Conservation (phyloP, 495 filamentous ascomycete genomes). For the Podospora appendiculata region DNA sequence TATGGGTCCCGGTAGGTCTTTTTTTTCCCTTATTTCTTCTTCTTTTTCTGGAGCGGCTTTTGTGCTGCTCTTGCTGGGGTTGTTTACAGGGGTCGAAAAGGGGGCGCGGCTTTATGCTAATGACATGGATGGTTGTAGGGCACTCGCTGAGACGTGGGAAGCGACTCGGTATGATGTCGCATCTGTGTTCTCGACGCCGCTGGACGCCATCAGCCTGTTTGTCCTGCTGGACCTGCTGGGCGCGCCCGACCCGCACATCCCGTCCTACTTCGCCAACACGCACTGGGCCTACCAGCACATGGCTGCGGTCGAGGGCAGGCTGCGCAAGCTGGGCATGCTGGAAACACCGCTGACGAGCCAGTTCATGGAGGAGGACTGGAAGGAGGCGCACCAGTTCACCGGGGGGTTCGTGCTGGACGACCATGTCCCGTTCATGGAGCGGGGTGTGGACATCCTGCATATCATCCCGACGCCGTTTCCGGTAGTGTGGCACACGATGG, state of each 20-base stretch:
- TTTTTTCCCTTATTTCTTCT: too few species aligned
- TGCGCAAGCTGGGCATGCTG: constrained; percentile 45
- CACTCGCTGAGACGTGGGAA: constrained; percentile 22
- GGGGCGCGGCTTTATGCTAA: not conserved
- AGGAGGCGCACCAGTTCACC: constrained; percentile 39
- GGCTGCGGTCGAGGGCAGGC: constrained; percentile 57
- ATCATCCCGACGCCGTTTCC: constrained; percentile 81
- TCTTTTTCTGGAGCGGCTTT: not conserved
- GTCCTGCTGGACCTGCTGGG: constrained; percentile 91
- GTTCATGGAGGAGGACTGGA: constrained; percentile 47
- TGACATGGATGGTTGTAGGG: constrained; percentile 11
- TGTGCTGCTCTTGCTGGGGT: too few species aligned
- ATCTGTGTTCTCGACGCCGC: constrained; percentile 42
- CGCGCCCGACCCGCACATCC: constrained; percentile 56
- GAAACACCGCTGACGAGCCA: constrained; percentile 23
- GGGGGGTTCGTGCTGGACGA: constrained; percentile 64
- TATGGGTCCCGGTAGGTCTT: constrained; percentile 65
- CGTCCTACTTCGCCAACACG: constrained; percentile 76
- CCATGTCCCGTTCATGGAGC: constrained; percentile 77
- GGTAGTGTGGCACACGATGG: constrained; percentile 73
- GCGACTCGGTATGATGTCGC: constrained; percentile 7
- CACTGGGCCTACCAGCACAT: constrained; percentile 87
- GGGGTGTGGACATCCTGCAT: constrained; percentile 84
- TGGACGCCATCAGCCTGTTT: constrained; percentile 79
- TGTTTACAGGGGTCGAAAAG: constrained; percentile 7